phyloP scores from a whole-genome alignment of 306 rosid species.

The Acacia crassicarpa region DNA sequence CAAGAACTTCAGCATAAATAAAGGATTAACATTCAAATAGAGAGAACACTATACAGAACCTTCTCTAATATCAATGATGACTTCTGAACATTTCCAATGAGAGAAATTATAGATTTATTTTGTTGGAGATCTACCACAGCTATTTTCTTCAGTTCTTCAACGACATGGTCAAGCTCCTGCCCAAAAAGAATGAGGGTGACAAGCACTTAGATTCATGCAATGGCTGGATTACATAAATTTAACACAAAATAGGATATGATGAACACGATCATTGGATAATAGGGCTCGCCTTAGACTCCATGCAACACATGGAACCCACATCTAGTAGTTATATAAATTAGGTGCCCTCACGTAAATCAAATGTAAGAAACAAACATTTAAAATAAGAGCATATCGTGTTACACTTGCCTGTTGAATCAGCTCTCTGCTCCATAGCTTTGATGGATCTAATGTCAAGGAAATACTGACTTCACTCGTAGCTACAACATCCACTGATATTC shows the following conservation, averaged over 20 bases:
- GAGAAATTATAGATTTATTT: constrained; percentile 88
- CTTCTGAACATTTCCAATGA: constrained; percentile 91
- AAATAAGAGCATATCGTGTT: constrained; percentile 15
- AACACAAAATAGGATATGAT: neutral
- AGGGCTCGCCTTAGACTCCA: neutral
- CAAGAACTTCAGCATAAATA: neutral
- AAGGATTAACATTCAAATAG: constrained; percentile 10
- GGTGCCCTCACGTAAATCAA: neutral
- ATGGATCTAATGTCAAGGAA: constrained; percentile 83
- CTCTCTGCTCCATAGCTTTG: constrained; percentile 92
- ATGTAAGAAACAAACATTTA: neutral
- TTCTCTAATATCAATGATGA: constrained; percentile 89
- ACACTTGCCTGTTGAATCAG: constrained; percentile 72
- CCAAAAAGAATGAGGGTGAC: constrained; percentile 25
- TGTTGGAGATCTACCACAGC: constrained; percentile 91
- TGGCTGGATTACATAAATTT: neutral
- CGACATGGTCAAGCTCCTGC: constrained; percentile 94
- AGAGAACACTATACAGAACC: constrained; percentile 50
- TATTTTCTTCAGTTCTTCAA: constrained; percentile 90
- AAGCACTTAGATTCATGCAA: constrained; percentile 11
- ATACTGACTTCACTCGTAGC: constrained; percentile 91
- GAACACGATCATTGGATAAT: neutral
- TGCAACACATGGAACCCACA: neutral
- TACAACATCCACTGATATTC: constrained; percentile 82
- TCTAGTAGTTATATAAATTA: neutral